Percentiles rank a stretch among this genome's conserved stretches.
phyloP scores from a whole-genome alignment of 129 eudicot species.

The Heracleum sosnowskyi region DNA sequence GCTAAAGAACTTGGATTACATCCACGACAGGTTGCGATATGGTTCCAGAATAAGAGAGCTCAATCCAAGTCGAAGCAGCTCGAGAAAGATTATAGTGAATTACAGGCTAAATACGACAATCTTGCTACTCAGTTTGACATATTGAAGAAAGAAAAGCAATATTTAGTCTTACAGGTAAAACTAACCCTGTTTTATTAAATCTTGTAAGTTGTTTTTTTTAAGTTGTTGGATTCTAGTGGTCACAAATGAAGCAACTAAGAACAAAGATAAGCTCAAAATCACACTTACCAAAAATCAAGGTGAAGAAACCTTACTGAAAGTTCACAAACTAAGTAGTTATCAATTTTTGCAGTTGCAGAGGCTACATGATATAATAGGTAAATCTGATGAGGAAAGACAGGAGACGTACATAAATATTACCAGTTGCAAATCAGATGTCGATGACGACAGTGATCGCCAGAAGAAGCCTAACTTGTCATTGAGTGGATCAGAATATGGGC shows the following conservation, averaged over 20 bases:
- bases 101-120: slow-evolving; percentile 37
- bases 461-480: slow-evolving; percentile 19
- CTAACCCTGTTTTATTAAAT: neutral
- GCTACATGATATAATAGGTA: slow-evolving; percentile 29
- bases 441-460: slow-evolving; percentile 16
- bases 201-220: neutral
- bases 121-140: slow-evolving; percentile 42
- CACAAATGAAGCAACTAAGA: neutral
- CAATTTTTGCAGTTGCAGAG: slow-evolving; percentile 33
- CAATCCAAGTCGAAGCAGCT: slow-evolving; percentile 70
- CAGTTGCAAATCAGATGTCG: slow-evolving; percentile 2
- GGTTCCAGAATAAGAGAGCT: slow-evolving; percentile 80
- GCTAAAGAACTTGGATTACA: slow-evolving; percentile 62
- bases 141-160: slow-evolving; percentile 42
- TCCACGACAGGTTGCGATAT: slow-evolving; percentile 65
- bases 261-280: neutral
- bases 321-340: neutral
- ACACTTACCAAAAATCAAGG: neutral
- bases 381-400: slow-evolving; percentile 6
- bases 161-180: slow-evolving; percentile 42
- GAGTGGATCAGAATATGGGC: slow-evolving; percentile 19
- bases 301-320: neutral
- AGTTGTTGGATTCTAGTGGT: neutral
- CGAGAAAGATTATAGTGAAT: slow-evolving; percentile 35
- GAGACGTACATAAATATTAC: neutral